Conservation (phyloP, 352 stramenopile genomes). For the Phytophthora colocasiae region DNA sequence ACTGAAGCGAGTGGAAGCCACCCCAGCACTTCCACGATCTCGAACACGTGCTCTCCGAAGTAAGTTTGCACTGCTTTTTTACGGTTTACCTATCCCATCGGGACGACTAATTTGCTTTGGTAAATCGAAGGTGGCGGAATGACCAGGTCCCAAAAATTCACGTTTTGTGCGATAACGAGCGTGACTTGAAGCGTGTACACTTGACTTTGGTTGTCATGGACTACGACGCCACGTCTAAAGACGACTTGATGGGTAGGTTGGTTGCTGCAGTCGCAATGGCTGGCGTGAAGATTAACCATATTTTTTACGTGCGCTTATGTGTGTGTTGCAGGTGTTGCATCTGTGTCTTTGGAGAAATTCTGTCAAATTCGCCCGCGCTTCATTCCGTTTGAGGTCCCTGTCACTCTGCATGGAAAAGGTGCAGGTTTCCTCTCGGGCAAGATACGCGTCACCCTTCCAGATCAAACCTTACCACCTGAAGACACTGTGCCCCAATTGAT, state of each 20-base stretch:
- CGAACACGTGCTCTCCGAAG: conserved; percentile 65
- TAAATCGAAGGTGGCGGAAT: conserved; percentile 56
- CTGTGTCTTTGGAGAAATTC: conserved; percentile 66
- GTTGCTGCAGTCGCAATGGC: background rate
- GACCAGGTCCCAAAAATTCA: conserved; percentile 73
- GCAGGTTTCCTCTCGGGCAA: conserved; percentile 61
- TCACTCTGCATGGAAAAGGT: conserved; percentile 63
- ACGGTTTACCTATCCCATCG: too few species aligned
- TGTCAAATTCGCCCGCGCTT: conserved; percentile 51
- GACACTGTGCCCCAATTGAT: conserved; percentile 34
- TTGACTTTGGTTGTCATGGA: conserved; percentile 83
- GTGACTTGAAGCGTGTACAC: conserved; percentile 68
- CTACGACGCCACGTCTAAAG: conserved; percentile 76
- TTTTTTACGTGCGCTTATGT: background rate
- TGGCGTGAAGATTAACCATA: conserved; percentile 6
- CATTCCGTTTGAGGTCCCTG: conserved; percentile 58
- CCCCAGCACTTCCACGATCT: conserved; percentile 67
- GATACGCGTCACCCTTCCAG: conserved; percentile 64
- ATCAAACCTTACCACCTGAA: conserved; percentile 45
- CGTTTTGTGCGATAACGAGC: conserved; percentile 55
- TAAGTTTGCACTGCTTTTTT: conserved; percentile 30
- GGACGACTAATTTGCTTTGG: conserved; percentile 1
- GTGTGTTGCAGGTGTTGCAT: conserved; percentile 48
- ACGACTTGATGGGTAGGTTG: conserved; percentile 71
- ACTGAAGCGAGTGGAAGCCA: conserved; percentile 55